These are phyloP conservation scores for Suillus weaverae DNA, from an alignment of 768 basidiomycete species.

Conservation along the genomic window DNA sequence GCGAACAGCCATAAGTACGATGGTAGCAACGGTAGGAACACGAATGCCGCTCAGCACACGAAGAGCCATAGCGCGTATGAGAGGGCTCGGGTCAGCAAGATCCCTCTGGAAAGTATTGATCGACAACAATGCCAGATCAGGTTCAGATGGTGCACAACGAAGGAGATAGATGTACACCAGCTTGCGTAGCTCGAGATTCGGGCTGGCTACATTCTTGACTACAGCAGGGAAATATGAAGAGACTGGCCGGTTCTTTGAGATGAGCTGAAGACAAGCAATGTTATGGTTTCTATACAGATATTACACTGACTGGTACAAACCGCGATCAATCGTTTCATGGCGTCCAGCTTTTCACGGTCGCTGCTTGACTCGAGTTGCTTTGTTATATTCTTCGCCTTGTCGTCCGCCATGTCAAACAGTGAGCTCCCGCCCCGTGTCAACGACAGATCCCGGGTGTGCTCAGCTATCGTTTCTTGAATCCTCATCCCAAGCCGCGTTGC, in stretches of 20 bases:
- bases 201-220: slow-evolving; percentile 94
- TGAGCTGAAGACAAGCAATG: slow-evolving; percentile 56
- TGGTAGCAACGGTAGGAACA: slow-evolving; percentile 82
- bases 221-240: slow-evolving; percentile 95
- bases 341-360: slow-evolving; percentile 90
- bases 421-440: slow-evolving; percentile 56
- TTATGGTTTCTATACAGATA: slow-evolving; percentile 3
- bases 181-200: slow-evolving; percentile 91
- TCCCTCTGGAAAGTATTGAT: slow-evolving; percentile 99
- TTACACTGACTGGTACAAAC: slow-evolving; percentile 48
- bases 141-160: slow-evolving; percentile 89
- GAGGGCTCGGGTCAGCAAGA: slow-evolving; percentile 85
- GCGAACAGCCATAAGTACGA: slow-evolving; percentile 86
- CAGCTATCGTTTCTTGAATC: slow-evolving; percentile 79
- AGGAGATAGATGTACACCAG: slow-evolving; percentile 97
- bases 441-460: slow-evolving; percentile 73
- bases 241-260: slow-evolving; percentile 89
- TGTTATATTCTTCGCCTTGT: slow-evolving; percentile 79
- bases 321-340: slow-evolving; percentile 92
- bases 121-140: slow-evolving; percentile 91
- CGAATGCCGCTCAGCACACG: slow-evolving; percentile 90
- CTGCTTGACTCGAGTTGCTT: slow-evolving; percentile 86
- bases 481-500: slow-evolving; percentile 80
- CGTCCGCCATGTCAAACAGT: slow-evolving; percentile 70
- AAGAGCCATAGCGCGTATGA: slow-evolving; percentile 95